Conservation (phyloP, 108 stramenopile genomes). For the Fragilaria radians region DNA sequence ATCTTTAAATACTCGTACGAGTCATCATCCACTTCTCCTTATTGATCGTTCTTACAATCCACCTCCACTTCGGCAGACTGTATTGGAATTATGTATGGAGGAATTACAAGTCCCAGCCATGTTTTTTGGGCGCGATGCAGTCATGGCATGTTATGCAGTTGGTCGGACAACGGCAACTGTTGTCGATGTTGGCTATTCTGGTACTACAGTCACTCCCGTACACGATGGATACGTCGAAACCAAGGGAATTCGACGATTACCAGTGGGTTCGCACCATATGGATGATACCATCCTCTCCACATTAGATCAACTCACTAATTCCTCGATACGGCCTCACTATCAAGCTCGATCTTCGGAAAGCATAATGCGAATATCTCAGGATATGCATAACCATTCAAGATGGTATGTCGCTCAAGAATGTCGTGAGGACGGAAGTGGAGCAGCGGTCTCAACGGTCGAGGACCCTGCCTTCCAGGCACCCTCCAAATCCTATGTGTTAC, state of each 20-base stretch:
- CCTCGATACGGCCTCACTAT: not conserved
- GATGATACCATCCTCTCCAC: slow-evolving; percentile 46
- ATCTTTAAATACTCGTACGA: slow-evolving; percentile 16
- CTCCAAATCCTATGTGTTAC: slow-evolving; percentile 47
- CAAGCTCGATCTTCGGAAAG: not conserved
- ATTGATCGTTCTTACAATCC: slow-evolving; percentile 78
- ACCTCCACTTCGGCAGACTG: slow-evolving; percentile 68
- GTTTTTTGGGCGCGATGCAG: slow-evolving; percentile 83
- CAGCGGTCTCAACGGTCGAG: slow-evolving; percentile 26
- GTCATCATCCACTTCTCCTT: slow-evolving; percentile 55
- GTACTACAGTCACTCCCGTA: slow-evolving; percentile 78
- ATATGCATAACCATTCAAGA: slow-evolving; percentile 52
- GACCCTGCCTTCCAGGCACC: slow-evolving; percentile 35
- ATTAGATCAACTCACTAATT: slow-evolving; percentile 25
- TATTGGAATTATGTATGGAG: slow-evolving; percentile 67
- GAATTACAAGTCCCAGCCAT: slow-evolving; percentile 76
- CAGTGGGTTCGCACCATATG: slow-evolving; percentile 50
- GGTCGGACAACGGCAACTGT: slow-evolving; percentile 79
- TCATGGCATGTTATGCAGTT: slow-evolving; percentile 74
- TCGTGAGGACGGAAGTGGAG: slow-evolving; percentile 62
- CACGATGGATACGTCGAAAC: slow-evolving; percentile 82
- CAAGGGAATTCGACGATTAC: slow-evolving; percentile 56
- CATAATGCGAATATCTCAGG: slow-evolving; percentile 4
- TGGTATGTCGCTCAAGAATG: slow-evolving; percentile 60
- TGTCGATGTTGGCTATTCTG: slow-evolving; percentile 66